These are phyloP conservation scores for Amanita inopinata DNA, from an alignment of 768 basidiomycete genomes.

Conservation along the genomic window DNA sequence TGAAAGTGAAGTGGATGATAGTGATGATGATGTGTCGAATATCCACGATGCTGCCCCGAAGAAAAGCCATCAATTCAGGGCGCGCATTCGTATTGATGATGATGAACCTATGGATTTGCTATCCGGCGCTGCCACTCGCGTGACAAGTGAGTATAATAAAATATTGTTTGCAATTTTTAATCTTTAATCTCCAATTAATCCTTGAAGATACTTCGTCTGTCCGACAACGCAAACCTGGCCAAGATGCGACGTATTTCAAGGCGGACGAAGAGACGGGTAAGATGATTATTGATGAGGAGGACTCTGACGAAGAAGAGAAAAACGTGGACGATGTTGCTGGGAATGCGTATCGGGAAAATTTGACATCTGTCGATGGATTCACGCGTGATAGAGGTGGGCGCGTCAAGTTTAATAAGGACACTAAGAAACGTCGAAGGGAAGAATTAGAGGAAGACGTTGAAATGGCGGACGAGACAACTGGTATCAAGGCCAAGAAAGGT, in stretches of 20 bases:
- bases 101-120: conserved; percentile 95
- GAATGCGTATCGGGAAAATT: conserved; percentile 71
- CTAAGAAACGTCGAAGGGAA: conserved; percentile 79
- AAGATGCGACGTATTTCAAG: conserved; percentile 82
- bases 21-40: conserved; percentile 45
- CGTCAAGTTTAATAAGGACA: conserved; percentile 94
- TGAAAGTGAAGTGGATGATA: conserved; percentile 80
- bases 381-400: conserved; percentile 75
- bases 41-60: conserved; percentile 19
- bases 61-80: conserved; percentile 28
- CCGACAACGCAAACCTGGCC: conserved; percentile 68
- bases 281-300: conserved; percentile 62
- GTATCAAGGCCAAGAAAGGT: conserved; percentile 37
- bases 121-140: conserved; percentile 60
- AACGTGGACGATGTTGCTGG: conserved; percentile 51
- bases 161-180: background rate
- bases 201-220: conserved; percentile 31
- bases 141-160: conserved; percentile 49
- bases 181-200: conserved; percentile 1
- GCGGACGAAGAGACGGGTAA: conserved; percentile 77
- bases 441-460: conserved; percentile 52
- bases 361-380: conserved; percentile 86
- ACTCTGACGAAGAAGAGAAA: conserved; percentile 32
- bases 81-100: conserved; percentile 75
- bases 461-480: conserved; percentile 60